These are phyloP conservation scores for Aspergillus phoenicis DNA, from an alignment of 2,329 filamentous ascomycete genomes.

Conservation along the genomic window DNA sequence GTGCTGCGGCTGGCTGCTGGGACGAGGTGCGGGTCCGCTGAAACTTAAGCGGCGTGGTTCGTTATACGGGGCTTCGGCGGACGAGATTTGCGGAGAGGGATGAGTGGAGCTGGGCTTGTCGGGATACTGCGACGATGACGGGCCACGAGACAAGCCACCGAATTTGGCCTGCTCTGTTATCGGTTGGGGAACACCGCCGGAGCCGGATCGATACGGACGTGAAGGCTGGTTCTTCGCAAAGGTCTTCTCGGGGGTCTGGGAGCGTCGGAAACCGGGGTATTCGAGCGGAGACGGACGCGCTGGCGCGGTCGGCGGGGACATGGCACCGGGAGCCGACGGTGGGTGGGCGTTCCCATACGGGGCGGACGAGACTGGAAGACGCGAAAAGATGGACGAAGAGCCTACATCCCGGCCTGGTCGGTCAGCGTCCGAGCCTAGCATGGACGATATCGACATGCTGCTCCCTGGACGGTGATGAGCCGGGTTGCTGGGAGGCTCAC, in stretches of 20 bases:
- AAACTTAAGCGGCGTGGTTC: slow-evolving; percentile 48
- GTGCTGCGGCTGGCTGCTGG: slow-evolving; percentile 46
- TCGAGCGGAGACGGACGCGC: slow-evolving; percentile 56
- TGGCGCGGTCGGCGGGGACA: slow-evolving; percentile 47
- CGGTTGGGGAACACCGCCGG: slow-evolving; percentile 33
- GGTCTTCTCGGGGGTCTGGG: slow-evolving; percentile 72
- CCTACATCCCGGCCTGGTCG: slow-evolving; percentile 50
- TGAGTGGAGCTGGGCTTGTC: slow-evolving; percentile 40
- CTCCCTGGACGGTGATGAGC: slow-evolving; percentile 60
- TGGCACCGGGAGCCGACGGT: slow-evolving; percentile 39
- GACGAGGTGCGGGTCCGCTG: slow-evolving; percentile 45
- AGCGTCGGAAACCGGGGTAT: slow-evolving; percentile 65
- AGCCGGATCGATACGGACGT: slow-evolving; percentile 42
- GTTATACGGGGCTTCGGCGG: slow-evolving; percentile 37
- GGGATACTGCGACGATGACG: slow-evolving; percentile 36
- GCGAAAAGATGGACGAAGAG: slow-evolving; percentile 51
- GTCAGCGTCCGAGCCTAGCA: slow-evolving; percentile 61
- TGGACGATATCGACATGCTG: slow-evolving; percentile 75
- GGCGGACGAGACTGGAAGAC: slow-evolving; percentile 41
- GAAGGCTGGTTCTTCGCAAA: slow-evolving; percentile 51
- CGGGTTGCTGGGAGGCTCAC: slow-evolving; percentile 58
- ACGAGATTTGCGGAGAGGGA: slow-evolving; percentile 37
- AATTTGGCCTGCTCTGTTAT: slow-evolving; percentile 37
- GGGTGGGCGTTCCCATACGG: slow-evolving; percentile 37
- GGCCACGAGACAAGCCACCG: slow-evolving; percentile 32